phyloP scores from a whole-genome alignment of 495 filamentous ascomycete genomes.

The Aspergillus ellipticus region DNA sequence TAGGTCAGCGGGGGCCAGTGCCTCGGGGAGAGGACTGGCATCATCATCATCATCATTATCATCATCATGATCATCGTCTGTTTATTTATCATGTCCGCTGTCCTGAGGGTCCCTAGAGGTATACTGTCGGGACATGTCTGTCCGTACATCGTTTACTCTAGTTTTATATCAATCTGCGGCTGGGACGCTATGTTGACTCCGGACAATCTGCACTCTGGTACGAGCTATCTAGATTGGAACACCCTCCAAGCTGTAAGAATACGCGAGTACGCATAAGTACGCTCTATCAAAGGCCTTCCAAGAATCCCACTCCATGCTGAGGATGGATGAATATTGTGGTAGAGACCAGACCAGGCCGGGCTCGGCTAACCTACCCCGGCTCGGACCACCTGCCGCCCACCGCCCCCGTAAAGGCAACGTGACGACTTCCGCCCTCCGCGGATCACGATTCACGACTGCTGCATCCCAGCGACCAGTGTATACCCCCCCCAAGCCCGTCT shows the following conservation, averaged over 20 bases:
- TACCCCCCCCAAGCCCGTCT: not conserved
- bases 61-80: not conserved
- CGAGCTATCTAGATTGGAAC: too few relatives aligned
- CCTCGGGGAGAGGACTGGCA: constrained; percentile 6
- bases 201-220: not conserved
- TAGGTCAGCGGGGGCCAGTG: not conserved
- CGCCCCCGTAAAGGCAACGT: constrained; percentile 22
- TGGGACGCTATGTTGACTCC: constrained; percentile 17
- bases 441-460: constrained; percentile 5
- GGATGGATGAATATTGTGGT: too few relatives aligned
- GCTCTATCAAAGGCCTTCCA: too few relatives aligned
- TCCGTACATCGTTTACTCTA: not conserved
- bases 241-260: too few relatives aligned
- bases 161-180: constrained; percentile 11
- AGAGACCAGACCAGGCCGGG: not conserved
- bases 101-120: constrained; percentile 6
- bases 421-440: constrained; percentile 20
- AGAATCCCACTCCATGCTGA: not conserved
- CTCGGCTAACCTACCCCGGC: constrained; percentile 10
- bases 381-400: constrained; percentile 16
- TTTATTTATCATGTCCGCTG: not conserved
- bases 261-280: too few relatives aligned
- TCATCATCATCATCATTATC: not conserved
- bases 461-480: not conserved
- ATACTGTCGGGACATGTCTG: not conserved